Conservation (phyloP, 2,329 filamentous ascomycete species). For the Magnaporthales sp. region DNA sequence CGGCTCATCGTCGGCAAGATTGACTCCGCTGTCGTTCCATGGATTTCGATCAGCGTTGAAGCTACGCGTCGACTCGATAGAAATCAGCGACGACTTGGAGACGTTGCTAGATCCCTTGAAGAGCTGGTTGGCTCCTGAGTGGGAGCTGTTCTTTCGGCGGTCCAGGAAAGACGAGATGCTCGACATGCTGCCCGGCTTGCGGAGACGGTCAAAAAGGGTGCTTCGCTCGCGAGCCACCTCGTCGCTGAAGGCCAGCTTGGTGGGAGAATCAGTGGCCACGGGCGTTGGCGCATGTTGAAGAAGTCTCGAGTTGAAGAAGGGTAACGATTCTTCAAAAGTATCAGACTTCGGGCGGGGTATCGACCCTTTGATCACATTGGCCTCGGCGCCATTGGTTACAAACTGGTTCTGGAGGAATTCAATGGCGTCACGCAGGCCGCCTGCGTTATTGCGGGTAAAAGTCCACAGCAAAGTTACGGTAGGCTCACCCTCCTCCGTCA, state of each 20-base stretch:
- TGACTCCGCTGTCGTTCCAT: constrained; percentile 97
- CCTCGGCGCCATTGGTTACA: constrained; percentile 81
- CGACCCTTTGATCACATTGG: constrained; percentile 80
- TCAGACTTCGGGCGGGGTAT: constrained; percentile 98
- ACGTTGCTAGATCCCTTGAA: constrained; percentile 90
- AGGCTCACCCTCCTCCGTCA: constrained; percentile 46
- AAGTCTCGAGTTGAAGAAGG: constrained; percentile 94
- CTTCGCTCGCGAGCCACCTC: constrained; percentile 72
- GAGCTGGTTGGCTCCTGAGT: constrained; percentile 71
- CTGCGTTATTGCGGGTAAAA: constrained; percentile 95
- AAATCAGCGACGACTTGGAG: constrained; percentile 91
- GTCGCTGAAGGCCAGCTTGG: constrained; percentile 74
- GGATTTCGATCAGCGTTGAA: constrained; percentile 87
- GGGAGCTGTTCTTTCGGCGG: constrained; percentile 86
- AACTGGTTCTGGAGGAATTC: constrained; percentile 85
- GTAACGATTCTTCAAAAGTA: constrained; percentile 93
- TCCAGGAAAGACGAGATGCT: constrained; percentile 95
- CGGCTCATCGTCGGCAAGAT: constrained; percentile 74
- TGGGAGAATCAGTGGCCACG: constrained; percentile 78
- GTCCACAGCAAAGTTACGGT: constrained; percentile 62
- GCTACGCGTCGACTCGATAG: constrained; percentile 90
- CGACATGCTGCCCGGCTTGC: constrained; percentile 90
- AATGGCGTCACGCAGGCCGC: constrained; percentile 89
- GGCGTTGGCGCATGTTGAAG: constrained; percentile 78
- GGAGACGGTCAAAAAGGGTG: constrained; percentile 82